Percentiles rank a stretch among this genome's conserved stretches.
Evolutionary conservation across 1,284 basidiomycete genomes (phyloP).

Genomic region (Xerocomus cyaneibrunnescens): DNA sequence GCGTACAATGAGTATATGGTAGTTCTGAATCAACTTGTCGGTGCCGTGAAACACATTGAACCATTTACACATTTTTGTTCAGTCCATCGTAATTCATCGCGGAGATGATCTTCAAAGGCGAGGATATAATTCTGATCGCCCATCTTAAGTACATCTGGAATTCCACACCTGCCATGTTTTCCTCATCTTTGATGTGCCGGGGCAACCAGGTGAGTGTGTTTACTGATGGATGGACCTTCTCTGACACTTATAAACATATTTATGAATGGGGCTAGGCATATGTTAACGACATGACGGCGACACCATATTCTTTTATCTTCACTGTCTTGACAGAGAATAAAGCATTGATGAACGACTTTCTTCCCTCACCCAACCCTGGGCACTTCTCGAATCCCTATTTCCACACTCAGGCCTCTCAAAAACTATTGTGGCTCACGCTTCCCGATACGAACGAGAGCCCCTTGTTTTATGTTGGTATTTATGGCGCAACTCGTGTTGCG

Average conservation of each 20-base stretch:
- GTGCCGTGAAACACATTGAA: no score
- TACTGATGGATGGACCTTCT: no score
- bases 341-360: slow-evolving; percentile 26
- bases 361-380: slow-evolving; percentile 17
- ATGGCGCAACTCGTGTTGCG: slow-evolving; percentile 43
- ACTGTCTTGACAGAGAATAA: slow-evolving; percentile 35
- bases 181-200: no score
- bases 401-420: slow-evolving; percentile 13
- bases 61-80: no score
- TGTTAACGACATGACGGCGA: slow-evolving; percentile 14
- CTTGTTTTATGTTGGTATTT: slow-evolving; percentile 51
- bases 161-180: no score
- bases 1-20: no score
- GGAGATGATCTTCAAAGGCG: no score
- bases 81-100: no score
- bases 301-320: slow-evolving; percentile 23
- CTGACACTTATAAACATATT: background rate
- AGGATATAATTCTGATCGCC: no score
- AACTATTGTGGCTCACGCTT: slow-evolving; percentile 30
- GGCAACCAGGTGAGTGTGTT: no score
- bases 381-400: slow-evolving; percentile 17
- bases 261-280: slow-evolving; percentile 52
- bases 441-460: slow-evolving; percentile 48
- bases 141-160: no score
- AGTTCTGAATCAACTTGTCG: no score